These are phyloP conservation scores for Alnus glutinosa DNA, from an alignment of 306 rosid species.

Conservation along the genomic window DNA sequence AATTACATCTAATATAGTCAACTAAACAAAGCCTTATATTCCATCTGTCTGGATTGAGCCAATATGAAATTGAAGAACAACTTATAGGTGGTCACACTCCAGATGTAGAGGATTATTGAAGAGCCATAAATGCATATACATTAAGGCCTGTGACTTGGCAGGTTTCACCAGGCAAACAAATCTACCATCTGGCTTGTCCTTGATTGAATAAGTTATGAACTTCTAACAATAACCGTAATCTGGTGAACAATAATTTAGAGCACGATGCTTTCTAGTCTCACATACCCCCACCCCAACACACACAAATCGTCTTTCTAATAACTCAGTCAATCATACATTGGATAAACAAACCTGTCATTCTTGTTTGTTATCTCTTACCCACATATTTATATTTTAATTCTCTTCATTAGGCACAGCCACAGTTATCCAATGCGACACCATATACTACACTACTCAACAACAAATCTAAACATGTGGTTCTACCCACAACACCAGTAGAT, in stretches of 20 bases:
- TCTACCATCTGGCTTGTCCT: constrained; percentile 5
- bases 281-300: too few species aligned
- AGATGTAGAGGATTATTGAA: background rate
- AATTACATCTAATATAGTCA: background rate
- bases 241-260: background rate
- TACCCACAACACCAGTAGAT: background rate
- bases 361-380: background rate
- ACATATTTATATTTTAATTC: background rate
- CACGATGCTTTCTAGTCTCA: background rate
- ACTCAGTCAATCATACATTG: background rate
- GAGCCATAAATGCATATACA: constrained; percentile 1
- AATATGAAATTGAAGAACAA: background rate
- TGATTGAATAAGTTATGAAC: constrained; percentile 6
- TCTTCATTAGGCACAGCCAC: background rate
- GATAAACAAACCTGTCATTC: background rate
- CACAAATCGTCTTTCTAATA: background rate
- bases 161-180: constrained; percentile 4
- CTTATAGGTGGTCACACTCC: background rate
- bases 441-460: background rate
- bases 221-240: background rate
- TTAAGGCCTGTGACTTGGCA: background rate
- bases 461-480: background rate
- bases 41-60: background rate
- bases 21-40: constrained; percentile 1
- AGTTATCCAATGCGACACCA: background rate